Evolutionary conservation across 495 filamentous ascomycete genomes (phyloP), one percentile per base, ranked within the genome.

Genomic region (Penicillium odoratum): DNA sequence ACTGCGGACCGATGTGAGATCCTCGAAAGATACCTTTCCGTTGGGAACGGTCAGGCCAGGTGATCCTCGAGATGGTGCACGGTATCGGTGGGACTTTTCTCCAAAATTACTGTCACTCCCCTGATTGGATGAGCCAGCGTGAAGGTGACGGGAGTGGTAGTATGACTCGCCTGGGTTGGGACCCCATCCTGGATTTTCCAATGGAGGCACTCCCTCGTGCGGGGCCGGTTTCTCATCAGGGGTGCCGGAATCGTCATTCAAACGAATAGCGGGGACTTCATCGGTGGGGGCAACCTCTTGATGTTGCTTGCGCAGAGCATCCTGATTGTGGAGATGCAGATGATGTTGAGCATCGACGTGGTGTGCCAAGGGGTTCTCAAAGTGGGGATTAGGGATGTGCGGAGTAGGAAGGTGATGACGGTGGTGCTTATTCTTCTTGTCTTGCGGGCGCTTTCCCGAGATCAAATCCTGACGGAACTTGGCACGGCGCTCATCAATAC

Each of bases 401-500:
- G 64, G 63, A 9, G 56, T 48, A 26, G 58, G 53, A 57, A 76
- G 74, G 46, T 76, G 62, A 44, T 77, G 74, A 9, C 71, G 69
- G 18, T 70, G 65, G 16, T 66, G 69, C 11, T 71, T 65, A 43
- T 73, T 65, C 4, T 60, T 66, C 13, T 68, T 62, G 33, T 73
- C 71, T 3, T 57, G 55, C 25, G 64, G 66, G 45, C 71, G 78
- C 7, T 68, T 62, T 56, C 87, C 83, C 11, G 88, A 89, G 31
- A 93, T 87, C 11, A 92, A 68, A 65, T 92, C 89, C 62, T 89
- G 86, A 25, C 81, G 69, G 58, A 85, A 85, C 53, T 84, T 85
- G 38, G 89, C 89, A 7, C 89, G 80, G 4, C 89, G 81, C 70
- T 93, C 89, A 52, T 93, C 89, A 58, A 92, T 90, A 43, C 83